Evolutionary conservation across 495 filamentous ascomycete genomes (phyloP).

Genomic region (Hyaloscypha finlandica): DNA sequence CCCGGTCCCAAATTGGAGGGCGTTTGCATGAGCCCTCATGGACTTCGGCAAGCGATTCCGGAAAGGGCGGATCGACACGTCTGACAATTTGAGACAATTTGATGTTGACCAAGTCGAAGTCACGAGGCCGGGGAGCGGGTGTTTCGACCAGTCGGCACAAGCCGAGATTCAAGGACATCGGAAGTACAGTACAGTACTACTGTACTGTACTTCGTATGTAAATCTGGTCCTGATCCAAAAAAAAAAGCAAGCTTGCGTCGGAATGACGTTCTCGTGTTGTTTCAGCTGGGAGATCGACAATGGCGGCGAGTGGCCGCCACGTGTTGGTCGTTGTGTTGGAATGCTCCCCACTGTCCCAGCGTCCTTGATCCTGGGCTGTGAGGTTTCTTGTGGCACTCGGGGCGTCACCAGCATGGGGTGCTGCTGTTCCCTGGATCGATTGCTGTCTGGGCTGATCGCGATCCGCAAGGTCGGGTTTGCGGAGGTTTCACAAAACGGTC

Average conservation of each 20-base stretch:
- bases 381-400: not conserved
- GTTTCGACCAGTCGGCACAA: not conserved
- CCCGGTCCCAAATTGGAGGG: not conserved
- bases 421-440: not conserved
- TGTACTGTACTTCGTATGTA: too few relatives aligned
- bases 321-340: not conserved
- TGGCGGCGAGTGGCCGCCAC: not conserved
- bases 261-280: not conserved
- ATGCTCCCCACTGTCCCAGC: not conserved
- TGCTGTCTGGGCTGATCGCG: not conserved
- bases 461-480: not conserved
- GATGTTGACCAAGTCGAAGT: not conserved
- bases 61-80: not conserved
- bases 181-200: not conserved
- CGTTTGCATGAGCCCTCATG: not conserved
- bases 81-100: not conserved
- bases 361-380: not conserved
- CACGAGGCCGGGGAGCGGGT: not conserved
- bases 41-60: not conserved
- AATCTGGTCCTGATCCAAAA: not conserved
- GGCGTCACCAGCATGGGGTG: not conserved
- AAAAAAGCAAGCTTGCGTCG: not conserved
- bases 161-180: not conserved
- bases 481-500: not conserved
- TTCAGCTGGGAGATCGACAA: conserved; percentile 1